phyloP scores from a whole-genome alignment of 2,329 filamentous ascomycete species.

The Neurospora sp. region DNA sequence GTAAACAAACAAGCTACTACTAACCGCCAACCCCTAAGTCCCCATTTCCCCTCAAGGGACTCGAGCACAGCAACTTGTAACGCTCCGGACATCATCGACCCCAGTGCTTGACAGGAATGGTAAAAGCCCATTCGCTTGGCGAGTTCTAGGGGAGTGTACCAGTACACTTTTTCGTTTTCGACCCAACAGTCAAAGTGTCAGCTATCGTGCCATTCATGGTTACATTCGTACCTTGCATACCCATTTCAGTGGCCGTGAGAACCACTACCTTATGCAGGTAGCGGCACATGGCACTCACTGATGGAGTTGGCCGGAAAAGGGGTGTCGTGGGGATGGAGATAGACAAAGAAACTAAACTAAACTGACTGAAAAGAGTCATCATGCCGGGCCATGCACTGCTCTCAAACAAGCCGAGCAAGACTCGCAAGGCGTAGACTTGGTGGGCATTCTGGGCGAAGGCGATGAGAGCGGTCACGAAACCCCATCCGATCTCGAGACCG shows the following conservation, averaged over 20 bases:
- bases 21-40: conserved; percentile 37
- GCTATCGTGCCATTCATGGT: neutral
- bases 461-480: conserved; percentile 24
- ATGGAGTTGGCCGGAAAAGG: neutral
- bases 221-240: neutral
- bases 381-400: conserved; percentile 32
- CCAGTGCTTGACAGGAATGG: conserved; percentile 41
- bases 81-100: conserved; percentile 43
- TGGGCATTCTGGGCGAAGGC: conserved; percentile 22
- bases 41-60: conserved; percentile 36
- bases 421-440: conserved; percentile 29
- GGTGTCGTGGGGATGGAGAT: neutral
- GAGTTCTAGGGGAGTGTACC: conserved; percentile 31
- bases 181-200: neutral
- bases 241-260: neutral
- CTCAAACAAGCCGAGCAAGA: conserved; percentile 30
- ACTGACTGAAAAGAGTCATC: conserved; percentile 31
- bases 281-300: neutral
- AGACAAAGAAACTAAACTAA: neutral
- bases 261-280: neutral
- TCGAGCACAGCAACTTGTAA: conserved; percentile 43
- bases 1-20: neutral
- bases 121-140: conserved; percentile 45
- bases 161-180: conserved; percentile 22
- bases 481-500: conserved; percentile 25